A percentile compares a stretch with the other conserved stretches of the same genome.
Conservation (phyloP, 2,329 filamentous ascomycete species). For the Alternaria longipes region DNA sequence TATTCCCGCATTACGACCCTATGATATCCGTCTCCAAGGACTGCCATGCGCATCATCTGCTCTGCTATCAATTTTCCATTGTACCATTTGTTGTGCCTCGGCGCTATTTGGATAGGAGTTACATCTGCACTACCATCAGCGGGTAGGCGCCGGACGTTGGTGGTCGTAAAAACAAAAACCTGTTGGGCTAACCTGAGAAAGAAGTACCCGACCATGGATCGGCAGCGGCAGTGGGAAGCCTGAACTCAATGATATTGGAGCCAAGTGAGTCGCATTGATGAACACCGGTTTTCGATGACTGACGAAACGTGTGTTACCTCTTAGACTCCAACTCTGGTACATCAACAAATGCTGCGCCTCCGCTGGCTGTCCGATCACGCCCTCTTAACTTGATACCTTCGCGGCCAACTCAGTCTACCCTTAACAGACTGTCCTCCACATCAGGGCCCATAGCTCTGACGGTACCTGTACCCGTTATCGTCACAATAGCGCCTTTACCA, state of each 20-base stretch:
- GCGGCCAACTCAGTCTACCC: slow-evolving; percentile 10
- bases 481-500: slow-evolving; percentile 11
- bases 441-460: slow-evolving; percentile 17
- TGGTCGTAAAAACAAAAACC: slow-evolving; percentile 9
- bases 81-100: slow-evolving; percentile 33
- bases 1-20: slow-evolving; percentile 14
- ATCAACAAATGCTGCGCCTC: slow-evolving; percentile 15
- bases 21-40: slow-evolving; percentile 11
- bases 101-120: slow-evolving; percentile 28
- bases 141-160: slow-evolving; percentile 26
- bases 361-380: slow-evolving; percentile 1
- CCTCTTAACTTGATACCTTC: slow-evolving; percentile 19
- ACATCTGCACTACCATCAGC: slow-evolving; percentile 28
- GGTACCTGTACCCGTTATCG: slow-evolving; percentile 1
- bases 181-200: slow-evolving; percentile 30
- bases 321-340: slow-evolving; percentile 12
- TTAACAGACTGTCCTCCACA: not conserved
- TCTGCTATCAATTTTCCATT: slow-evolving; percentile 19
- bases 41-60: slow-evolving; percentile 24
- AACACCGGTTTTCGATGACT: not conserved
- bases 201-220: slow-evolving; percentile 21
- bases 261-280: slow-evolving; percentile 26
- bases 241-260: slow-evolving; percentile 26
- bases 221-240: slow-evolving; percentile 5
- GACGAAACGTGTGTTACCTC: not conserved